Base-by-base conservation (phyloP, 1,284 basidiomycete genomes). In the Ustilago crameri region DNA sequence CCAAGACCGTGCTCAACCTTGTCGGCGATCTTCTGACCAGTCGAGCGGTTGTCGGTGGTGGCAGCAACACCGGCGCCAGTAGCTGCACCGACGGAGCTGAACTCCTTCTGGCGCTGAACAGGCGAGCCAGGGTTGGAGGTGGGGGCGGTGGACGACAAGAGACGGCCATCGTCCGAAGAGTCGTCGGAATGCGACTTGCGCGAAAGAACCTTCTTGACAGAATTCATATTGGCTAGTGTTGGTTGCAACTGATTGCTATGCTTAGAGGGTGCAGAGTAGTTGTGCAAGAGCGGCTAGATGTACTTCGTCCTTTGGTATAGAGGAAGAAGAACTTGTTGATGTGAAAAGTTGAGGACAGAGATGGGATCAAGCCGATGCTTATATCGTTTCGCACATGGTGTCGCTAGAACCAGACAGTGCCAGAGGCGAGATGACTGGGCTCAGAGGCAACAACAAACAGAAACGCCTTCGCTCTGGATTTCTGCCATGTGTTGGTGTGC, bases 131-230 rank as follows among this genome's bases (percentile, higher is more conserved):
- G 49, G 59, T 56, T 62, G 15, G 69, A 72, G 42, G 63, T 66
- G 40, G 69, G 47, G 18, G 63, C 51, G 23, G 69, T 72, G 34
- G 69, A 58, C 14, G 57, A 34, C 12, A 54, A 58, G 41, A 27
- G 61, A 38, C 59, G 59, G 12, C 59, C 54, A 27, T 72, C 69
- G 18, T 66, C 63, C 17, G 61, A 64, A n/a, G 58, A 66, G 17
- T 70, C 67, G 42, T 54, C 51, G 24, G 63, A 66, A 18, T 66
- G 58, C 32, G 69, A 72, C 46, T 42, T 46, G 18, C 59, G 58
- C 32, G 62, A 66, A 38, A 72, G 59, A 46, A 67, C 69, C 61
- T 72, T 72, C 59, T 67, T 72, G 40, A 72, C 63, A 34, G 69
- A 45, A 59, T 72, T 72, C 69, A 72, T 72, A 44, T 20, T 69